Percentiles rank a stretch among this genome's conserved stretches.
phyloP scores from a whole-genome alignment of 805 yeast species.

The Wickerhamomyces bovis region DNA sequence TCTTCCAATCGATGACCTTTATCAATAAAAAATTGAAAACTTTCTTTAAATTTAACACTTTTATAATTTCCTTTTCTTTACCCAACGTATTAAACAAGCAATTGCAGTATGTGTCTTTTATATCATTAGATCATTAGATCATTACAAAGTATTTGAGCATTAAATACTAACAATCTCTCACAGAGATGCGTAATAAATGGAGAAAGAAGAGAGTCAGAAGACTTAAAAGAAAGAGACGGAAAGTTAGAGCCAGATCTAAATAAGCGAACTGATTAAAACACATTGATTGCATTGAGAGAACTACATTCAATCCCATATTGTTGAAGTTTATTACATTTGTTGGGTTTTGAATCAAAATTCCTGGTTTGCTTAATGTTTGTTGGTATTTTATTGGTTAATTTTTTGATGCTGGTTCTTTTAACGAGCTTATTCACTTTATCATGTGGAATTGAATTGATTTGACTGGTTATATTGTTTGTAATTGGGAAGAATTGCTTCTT shows the following conservation, averaged over 20 bases:
- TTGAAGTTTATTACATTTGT: background rate
- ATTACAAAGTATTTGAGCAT: too few species aligned
- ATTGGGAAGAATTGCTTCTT: conserved; percentile 1
- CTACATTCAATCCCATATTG: background rate
- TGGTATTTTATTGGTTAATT: conserved; percentile 1
- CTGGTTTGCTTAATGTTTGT: background rate
- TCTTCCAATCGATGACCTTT: background rate
- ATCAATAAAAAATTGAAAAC: conserved; percentile 16
- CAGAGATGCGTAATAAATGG: conserved; percentile 93
- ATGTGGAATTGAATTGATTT: background rate
- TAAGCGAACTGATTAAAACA: conserved; percentile 49
- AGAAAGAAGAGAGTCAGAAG: conserved; percentile 99
- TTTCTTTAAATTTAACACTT: conserved; percentile 10
- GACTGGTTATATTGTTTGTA: conserved; percentile 1
- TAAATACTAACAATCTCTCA: conserved; percentile 14
- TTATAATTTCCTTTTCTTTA: conserved; percentile 7
- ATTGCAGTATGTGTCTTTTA: conserved; percentile 18
- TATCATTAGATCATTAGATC: too few species aligned
- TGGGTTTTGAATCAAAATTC: background rate
- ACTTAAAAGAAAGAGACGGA: conserved; percentile 99
- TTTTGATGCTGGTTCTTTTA: conserved; percentile 13
- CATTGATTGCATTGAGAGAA: background rate
- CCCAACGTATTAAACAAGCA: conserved; percentile 19
- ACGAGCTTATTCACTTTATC: background rate
- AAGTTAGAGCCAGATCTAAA: conserved; percentile 99